Percentiles rank a stretch among this genome's conserved stretches.
Conservation (phyloP, 139 green algal species). For the Chlamydomonas incerta region DNA sequence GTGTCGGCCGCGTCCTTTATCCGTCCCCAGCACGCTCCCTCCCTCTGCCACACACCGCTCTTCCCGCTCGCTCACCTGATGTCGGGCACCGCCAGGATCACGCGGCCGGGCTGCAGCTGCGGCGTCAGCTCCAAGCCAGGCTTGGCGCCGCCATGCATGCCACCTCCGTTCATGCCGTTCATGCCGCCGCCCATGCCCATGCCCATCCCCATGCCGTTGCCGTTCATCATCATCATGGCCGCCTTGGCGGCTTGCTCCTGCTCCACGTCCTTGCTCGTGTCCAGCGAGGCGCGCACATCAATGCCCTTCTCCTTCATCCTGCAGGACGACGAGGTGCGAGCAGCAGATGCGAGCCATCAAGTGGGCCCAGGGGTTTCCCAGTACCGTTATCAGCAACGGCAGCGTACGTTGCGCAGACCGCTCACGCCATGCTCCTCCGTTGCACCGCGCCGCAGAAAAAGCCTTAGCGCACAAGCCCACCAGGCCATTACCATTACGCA, state of each 20-base stretch:
- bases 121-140: too few relatives aligned
- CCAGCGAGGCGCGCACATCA: slow-evolving; percentile 58
- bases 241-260: background rate
- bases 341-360: background rate
- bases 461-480: too few relatives aligned
- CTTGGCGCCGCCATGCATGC: background rate
- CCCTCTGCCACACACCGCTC: too few relatives aligned
- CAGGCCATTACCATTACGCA: too few relatives aligned
- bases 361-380: too few relatives aligned
- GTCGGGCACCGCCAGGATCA: slow-evolving; percentile 62
- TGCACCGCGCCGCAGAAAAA: background rate
- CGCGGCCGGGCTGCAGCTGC: slow-evolving; percentile 44
- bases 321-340: background rate
- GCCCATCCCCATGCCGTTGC: background rate
- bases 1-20: too few relatives aligned
- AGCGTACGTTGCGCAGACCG: too few relatives aligned
- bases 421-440: background rate
- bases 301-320: slow-evolving; percentile 54
- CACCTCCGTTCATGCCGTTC: background rate
- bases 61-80: background rate
- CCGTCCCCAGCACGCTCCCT: too few relatives aligned
- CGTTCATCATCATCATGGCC: slow-evolving; percentile 13
- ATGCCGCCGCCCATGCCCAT: slow-evolving; percentile 8
- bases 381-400: too few relatives aligned
- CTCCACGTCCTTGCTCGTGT: background rate